phyloP scores from a whole-genome alignment of 2,329 filamentous ascomycete species.

The Alternaria tenuissima region DNA sequence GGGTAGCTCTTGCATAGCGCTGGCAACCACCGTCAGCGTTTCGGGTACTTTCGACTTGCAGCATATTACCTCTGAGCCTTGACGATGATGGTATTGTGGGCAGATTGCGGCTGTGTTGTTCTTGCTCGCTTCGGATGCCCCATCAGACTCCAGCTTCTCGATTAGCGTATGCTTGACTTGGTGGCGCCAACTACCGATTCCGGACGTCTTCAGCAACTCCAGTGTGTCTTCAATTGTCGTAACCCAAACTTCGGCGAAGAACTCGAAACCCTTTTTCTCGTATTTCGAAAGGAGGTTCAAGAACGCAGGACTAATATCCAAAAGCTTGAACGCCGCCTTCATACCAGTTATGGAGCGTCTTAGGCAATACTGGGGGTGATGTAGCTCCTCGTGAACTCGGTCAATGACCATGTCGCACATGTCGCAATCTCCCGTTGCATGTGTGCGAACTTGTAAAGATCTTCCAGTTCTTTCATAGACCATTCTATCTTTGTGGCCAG shows the following conservation, averaged over 20 bases:
- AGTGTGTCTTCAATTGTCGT: neutral
- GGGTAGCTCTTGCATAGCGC: neutral
- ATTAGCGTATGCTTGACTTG: neutral
- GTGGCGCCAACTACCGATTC: neutral
- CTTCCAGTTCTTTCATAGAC: slow-evolving; percentile 1
- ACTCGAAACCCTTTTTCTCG: no score
- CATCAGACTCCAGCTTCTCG: neutral
- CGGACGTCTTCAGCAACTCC: neutral
- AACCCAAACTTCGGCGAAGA: neutral
- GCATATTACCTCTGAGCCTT: neutral
- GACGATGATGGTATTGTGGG: neutral
- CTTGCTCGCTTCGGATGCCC: neutral
- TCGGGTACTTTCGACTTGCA: neutral
- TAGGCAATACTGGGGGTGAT: no score
- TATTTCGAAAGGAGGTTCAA: no score
- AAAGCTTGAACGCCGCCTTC: no score
- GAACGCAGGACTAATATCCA: no score
- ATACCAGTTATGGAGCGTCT: no score
- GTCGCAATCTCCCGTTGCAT: neutral
- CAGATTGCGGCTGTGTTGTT: neutral
- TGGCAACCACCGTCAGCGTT: neutral
- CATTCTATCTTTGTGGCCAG: slow-evolving; percentile 2
- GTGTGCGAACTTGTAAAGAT: slow-evolving; percentile 7
- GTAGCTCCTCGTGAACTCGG: no score
- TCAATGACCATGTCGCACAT: no score